phyloP scores from a whole-genome alignment of 2,329 filamentous ascomycete genomes.

The Ilyonectria mors-panacis region DNA sequence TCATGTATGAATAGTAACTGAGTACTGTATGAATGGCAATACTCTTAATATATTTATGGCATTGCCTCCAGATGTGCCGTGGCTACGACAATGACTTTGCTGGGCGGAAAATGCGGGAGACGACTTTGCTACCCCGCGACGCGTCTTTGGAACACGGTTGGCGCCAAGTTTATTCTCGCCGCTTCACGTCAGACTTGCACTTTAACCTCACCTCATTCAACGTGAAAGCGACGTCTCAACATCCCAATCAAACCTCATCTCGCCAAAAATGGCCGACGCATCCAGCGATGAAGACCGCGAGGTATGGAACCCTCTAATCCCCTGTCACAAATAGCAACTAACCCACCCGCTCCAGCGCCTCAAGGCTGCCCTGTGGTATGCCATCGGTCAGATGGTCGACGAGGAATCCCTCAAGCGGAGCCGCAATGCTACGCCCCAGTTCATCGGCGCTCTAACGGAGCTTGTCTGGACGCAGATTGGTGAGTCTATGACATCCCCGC shows the following conservation, averaged over 20 bases:
- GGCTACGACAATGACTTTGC: no score
- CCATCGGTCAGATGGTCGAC: slow-evolving; percentile 90
- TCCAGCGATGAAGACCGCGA: slow-evolving; percentile 54
- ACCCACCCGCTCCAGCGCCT: slow-evolving; percentile 70
- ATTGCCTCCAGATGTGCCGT: no score
- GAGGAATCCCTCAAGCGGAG: slow-evolving; percentile 75
- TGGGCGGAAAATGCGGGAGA: not conserved
- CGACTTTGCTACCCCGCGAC: slow-evolving; percentile 35
- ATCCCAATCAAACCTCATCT: not conserved
- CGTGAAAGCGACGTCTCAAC: not conserved
- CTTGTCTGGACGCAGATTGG: slow-evolving; percentile 91
- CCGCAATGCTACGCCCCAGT: slow-evolving; percentile 91
- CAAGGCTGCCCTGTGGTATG: slow-evolving; percentile 88
- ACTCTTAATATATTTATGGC: no score
- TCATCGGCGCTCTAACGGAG: slow-evolving; percentile 88
- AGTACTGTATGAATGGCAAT: no score
- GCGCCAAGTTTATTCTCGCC: not conserved
- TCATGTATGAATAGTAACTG: no score
- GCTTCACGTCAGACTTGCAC: slow-evolving; percentile 16
- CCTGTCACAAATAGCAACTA: not conserved
- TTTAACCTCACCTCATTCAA: slow-evolving; percentile 13
- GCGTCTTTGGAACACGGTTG: slow-evolving; percentile 33
- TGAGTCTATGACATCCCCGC: slow-evolving; percentile 50
- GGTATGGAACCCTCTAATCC: slow-evolving; percentile 39
- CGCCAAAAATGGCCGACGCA: slow-evolving; percentile 51